These are phyloP conservation scores for Phytophthora pistaciae DNA, from an alignment of 352 stramenopile genomes.

Conservation along the genomic window DNA sequence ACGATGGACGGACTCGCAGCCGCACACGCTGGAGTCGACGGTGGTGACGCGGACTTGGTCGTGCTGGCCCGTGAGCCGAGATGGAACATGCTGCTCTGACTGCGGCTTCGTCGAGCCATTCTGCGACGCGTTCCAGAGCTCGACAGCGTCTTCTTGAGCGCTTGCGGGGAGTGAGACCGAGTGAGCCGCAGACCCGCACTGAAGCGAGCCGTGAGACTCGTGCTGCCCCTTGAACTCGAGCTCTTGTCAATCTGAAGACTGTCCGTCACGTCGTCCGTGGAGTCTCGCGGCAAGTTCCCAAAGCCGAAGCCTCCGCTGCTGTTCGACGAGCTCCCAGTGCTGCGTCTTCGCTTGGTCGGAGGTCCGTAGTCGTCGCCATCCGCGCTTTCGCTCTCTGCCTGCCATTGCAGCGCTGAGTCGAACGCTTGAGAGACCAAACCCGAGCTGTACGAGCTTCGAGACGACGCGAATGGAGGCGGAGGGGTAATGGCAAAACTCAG, in stretches of 20 bases:
- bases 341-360: constrained; percentile 27
- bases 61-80: constrained; percentile 7
- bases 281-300: not conserved
- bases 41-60: not conserved
- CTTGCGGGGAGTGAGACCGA: constrained; percentile 20
- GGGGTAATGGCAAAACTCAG: constrained; percentile 7
- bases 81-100: constrained; percentile 14
- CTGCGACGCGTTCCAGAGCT: not conserved
- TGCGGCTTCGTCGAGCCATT: constrained; percentile 14
- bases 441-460: constrained; percentile 10
- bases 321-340: constrained; percentile 21
- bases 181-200: constrained; percentile 27
- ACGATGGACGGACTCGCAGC: constrained; percentile 30
- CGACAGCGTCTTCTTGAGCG: constrained; percentile 10
- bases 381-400: constrained; percentile 2
- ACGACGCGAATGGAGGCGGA: constrained; percentile 2
- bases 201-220: constrained; percentile 26
- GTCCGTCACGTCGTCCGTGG: constrained; percentile 7
- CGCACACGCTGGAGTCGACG: not conserved
- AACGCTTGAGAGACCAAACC: not conserved
- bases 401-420: constrained; percentile 1
- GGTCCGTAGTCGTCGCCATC: constrained; percentile 4
- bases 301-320: constrained; percentile 23
- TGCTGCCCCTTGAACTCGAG: not conserved
- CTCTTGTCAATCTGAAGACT: constrained; percentile 10